Evolutionary conservation across 2,329 filamentous ascomycete genomes (phyloP), one percentile per base, ranked within the genome.

Genomic region (Penicillium sp.): DNA sequence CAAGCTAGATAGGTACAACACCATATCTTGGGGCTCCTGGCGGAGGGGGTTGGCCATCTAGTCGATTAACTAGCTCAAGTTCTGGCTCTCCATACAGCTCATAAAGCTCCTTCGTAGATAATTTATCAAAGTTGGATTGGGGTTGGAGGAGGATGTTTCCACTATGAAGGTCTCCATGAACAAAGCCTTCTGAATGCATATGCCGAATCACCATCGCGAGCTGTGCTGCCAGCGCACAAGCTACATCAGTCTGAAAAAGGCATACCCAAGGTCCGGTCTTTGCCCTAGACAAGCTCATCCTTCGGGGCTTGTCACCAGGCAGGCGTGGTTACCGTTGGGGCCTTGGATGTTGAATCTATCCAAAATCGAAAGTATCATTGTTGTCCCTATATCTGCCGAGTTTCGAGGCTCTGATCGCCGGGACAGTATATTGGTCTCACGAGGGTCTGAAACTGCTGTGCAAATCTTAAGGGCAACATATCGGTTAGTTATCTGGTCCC

Each of bases 381-480:
- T 29, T 38, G 3, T 35, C 19, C 44, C 52, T 48, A 46, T 52
- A 45, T 48, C 50, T 57, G 61, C 21, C 13, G 38, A 31, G 45
- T 48, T 6, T 15, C 15, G 29, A 30, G 49, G 38, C 17, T 45
- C 17, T 8, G 57, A 58, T 31, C 63, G 58, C 21, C 49, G 3
- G 19, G 46, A 61, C 35, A 62, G 31, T 31, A 60, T 45, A n/a
- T 54, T 46, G 13, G 7, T 38, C 17, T 65, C 58, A 19, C 19
- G 44, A 58, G 67, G 63, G 21, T 67, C 66, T n/a, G 67, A 64
- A 58, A 67, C 61, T 44, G 67, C 68, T 2, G 60, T 71, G 47
- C 61, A 69, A n/a, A 74, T 56, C 64, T 73, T 75, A 1, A 74
- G 17, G 8, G 73, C 71, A 35, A 74, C 67, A 49, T 72, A 70